Evolutionary conservation across 148 eudicot genomes (phyloP).

Genomic region (Rhododendron henanense): DNA sequence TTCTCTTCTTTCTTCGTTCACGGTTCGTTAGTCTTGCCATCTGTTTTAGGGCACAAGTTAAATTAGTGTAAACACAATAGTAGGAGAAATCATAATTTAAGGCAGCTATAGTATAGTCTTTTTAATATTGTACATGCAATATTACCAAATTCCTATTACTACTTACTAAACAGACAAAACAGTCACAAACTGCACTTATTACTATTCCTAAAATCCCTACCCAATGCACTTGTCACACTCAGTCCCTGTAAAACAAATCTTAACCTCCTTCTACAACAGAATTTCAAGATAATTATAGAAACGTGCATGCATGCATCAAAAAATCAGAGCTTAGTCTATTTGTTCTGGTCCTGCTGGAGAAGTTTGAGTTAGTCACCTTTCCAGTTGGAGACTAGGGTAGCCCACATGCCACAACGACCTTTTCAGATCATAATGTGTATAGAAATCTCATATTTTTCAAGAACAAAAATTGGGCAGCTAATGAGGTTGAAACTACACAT

Average conservation of each 20-base stretch:
- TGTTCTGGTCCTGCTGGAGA: neutral
- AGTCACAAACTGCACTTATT: too few relatives aligned
- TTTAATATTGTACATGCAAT: too few relatives aligned
- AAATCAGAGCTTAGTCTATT: neutral
- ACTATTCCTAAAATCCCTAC: neutral
- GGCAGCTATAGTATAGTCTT: too few relatives aligned
- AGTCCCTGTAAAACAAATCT: neutral
- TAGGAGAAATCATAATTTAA: too few relatives aligned
- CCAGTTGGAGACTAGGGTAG: neutral
- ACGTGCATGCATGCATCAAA: neutral
- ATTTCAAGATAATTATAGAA: neutral
- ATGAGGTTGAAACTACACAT: neutral
- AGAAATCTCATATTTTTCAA: neutral
- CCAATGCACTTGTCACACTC: neutral
- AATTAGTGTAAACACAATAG: too few relatives aligned
- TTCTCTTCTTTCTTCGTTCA: too few relatives aligned
- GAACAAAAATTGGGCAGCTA: neutral
- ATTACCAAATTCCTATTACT: too few relatives aligned
- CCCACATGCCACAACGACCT: neutral
- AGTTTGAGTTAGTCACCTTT: neutral
- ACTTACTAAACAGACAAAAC: too few relatives aligned
- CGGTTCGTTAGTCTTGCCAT: too few relatives aligned
- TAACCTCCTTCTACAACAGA: neutral
- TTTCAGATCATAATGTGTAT: neutral
- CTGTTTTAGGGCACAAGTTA: too few relatives aligned